Conservation (phyloP, 2,329 filamentous ascomycete genomes). For the Penicillium sp. region DNA sequence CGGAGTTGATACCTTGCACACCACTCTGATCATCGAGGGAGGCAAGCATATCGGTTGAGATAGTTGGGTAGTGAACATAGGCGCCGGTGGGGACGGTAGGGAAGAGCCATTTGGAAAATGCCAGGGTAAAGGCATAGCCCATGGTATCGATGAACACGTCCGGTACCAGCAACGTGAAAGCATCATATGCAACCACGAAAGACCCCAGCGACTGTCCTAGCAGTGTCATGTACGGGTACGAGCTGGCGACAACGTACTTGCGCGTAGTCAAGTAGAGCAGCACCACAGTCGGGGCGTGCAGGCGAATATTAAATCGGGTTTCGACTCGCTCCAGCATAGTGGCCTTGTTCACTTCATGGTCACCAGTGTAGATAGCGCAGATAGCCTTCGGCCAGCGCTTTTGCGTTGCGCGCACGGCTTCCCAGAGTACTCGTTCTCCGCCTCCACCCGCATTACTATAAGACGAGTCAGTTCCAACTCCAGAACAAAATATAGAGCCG, state of each 20-base stretch:
- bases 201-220: constrained; percentile 92
- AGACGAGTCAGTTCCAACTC: constrained; percentile 12
- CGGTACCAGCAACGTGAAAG: constrained; percentile 83
- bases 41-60: constrained; percentile 93
- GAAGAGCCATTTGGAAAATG: constrained; percentile 77
- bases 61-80: constrained; percentile 97
- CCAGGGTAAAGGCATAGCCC: constrained; percentile 90
- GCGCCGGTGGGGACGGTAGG: constrained; percentile 74
- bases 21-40: constrained; percentile 66
- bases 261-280: constrained; percentile 90
- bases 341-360: constrained; percentile 79
- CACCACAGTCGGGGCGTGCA: constrained; percentile 74
- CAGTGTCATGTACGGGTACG: constrained; percentile 88
- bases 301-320: constrained; percentile 85
- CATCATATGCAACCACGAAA: constrained; percentile 80
- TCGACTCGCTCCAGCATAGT: constrained; percentile 72
- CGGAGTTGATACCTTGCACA: constrained; percentile 72
- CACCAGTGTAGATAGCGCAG: constrained; percentile 91
- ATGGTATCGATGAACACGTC: constrained; percentile 97
- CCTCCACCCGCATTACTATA: constrained; percentile 87
- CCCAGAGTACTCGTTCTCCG: constrained; percentile 93
- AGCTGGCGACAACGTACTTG: constrained; percentile 76
- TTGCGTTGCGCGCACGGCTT: constrained; percentile 86
- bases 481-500: constrained; percentile 1
- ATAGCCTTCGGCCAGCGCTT: constrained; percentile 80